These are phyloP conservation scores for Starmerella apis DNA, from an alignment of 805 yeast species.

Conservation along the genomic window DNA sequence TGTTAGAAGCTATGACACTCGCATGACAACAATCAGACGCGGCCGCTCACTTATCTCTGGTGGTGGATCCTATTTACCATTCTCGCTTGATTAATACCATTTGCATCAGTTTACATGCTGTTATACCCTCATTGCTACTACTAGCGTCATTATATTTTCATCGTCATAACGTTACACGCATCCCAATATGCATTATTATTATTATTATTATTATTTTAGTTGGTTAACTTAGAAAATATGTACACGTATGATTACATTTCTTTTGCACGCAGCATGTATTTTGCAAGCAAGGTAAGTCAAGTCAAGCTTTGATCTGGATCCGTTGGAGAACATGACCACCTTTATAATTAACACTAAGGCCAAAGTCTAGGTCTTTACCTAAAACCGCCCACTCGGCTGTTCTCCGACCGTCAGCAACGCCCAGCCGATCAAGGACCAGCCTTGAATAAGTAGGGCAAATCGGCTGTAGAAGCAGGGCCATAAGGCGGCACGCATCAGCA, in stretches of 20 bases:
- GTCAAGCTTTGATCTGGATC: slow-evolving; percentile 7
- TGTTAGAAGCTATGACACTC: slow-evolving; percentile 25
- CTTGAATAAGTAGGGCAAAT: slow-evolving; percentile 58
- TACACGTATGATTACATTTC: too few relatives aligned
- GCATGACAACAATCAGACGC: slow-evolving; percentile 22
- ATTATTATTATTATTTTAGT: neutral
- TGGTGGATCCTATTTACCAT: slow-evolving; percentile 29
- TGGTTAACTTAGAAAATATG: neutral
- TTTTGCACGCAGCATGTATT: neutral
- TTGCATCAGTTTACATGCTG: too few relatives aligned
- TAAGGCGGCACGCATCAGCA: slow-evolving; percentile 59
- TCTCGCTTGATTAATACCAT: slow-evolving; percentile 22
- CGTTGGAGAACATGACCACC: slow-evolving; percentile 34
- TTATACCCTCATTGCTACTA: too few relatives aligned
- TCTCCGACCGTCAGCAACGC: slow-evolving; percentile 41
- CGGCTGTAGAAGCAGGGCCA: slow-evolving; percentile 58
- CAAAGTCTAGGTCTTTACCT: slow-evolving; percentile 56
- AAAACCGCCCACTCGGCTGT: slow-evolving; percentile 37
- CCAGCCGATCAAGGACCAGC: slow-evolving; percentile 50
- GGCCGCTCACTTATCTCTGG: slow-evolving; percentile 26
- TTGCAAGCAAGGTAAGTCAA: neutral
- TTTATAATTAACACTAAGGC: slow-evolving; percentile 42
- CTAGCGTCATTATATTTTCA: too few relatives aligned
- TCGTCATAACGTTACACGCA: too few relatives aligned
- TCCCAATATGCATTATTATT: too few relatives aligned